Evolutionary conservation across 2,329 filamentous ascomycete genomes (phyloP), one percentile per base, ranked within the genome.

Genomic region (Fusarium lateritium): DNA sequence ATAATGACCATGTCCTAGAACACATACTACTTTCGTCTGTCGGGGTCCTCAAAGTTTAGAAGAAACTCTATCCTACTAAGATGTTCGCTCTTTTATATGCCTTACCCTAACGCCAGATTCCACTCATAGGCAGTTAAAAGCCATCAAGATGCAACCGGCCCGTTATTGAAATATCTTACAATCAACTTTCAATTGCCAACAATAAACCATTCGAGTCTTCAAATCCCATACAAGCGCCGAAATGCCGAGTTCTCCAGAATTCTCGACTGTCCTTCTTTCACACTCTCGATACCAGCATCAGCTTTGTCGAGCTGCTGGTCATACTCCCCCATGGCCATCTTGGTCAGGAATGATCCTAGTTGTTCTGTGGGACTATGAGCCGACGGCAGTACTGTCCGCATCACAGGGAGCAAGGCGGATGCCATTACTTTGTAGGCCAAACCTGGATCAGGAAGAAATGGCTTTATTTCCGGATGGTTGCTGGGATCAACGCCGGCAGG

Each of bases 231-330:
- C 10, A 31, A 31, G 28, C 13, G 28, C 5, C 45, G 53, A 10
- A 71, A 71, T 2, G 68, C 68, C 8, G 17, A 42, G 39, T 69
- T 71, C 15, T 71, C 59, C 14, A 71, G 22, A 56, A 71, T 62
- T 5, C 68, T 69, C 8, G 40, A 58, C 13, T 13, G 28, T 10
- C 28, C 28, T 2, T 53, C 68, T 3, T 59, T 59, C 17, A 63
- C n/a, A 36, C 33, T 63, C 3, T 26, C 26, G 22, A 71, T 67
- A n/a, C 43, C 68, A 5, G 33, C 39, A 1, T 34, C 62, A 4
- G 46, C 49, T 8, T 21, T 22, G 4, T 46, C 38, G 21, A 71
- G 26, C 24, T 53, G 43, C 5, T 17, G 53, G 17, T 71, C 68
- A 9, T 52, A 63, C n/a, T 52, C 60, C 3, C 68, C 68, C 38